Evolutionary conservation across 768 basidiomycete species (phyloP).

Genomic region (Boletus subcaerulescens): DNA sequence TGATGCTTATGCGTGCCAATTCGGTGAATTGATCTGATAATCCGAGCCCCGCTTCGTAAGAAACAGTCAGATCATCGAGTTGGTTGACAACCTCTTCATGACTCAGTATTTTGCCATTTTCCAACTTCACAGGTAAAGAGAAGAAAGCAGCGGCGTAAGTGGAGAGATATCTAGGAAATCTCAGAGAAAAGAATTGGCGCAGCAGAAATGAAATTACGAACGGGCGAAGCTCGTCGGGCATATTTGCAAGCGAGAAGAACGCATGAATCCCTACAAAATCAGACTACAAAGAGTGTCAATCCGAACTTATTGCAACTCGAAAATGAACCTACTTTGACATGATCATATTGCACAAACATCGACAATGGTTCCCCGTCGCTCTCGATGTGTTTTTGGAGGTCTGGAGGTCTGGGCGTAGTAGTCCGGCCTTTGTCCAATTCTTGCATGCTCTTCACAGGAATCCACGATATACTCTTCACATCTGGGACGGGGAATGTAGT

Average conservation of each 20-base stretch:
- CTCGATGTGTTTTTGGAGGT: slow-evolving; percentile 61
- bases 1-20: slow-evolving; percentile 68
- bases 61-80: slow-evolving; percentile 88
- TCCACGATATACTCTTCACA: slow-evolving; percentile 90
- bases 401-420: slow-evolving; percentile 25
- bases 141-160: slow-evolving; percentile 85
- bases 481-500: slow-evolving; percentile 88
- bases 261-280: slow-evolving; percentile 86
- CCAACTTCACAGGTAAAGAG: slow-evolving; percentile 73
- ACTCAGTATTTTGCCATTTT: slow-evolving; percentile 63
- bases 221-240: slow-evolving; percentile 78
- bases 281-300: slow-evolving; percentile 50
- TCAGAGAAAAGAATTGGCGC: slow-evolving; percentile 1
- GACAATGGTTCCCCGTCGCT: slow-evolving; percentile 67
- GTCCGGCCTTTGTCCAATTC: slow-evolving; percentile 54
- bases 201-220: slow-evolving; percentile 29
- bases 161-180: slow-evolving; percentile 58
- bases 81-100: slow-evolving; percentile 91
- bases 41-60: slow-evolving; percentile 74
- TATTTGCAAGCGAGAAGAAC: slow-evolving; percentile 68
- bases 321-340: slow-evolving; percentile 64
- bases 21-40: slow-evolving; percentile 68
- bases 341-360: slow-evolving; percentile 92
- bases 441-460: slow-evolving; percentile 67
- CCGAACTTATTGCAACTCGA: not conserved